Conservation (phyloP, 2,329 filamentous ascomycete species). For the Botrytis fragariae region DNA sequence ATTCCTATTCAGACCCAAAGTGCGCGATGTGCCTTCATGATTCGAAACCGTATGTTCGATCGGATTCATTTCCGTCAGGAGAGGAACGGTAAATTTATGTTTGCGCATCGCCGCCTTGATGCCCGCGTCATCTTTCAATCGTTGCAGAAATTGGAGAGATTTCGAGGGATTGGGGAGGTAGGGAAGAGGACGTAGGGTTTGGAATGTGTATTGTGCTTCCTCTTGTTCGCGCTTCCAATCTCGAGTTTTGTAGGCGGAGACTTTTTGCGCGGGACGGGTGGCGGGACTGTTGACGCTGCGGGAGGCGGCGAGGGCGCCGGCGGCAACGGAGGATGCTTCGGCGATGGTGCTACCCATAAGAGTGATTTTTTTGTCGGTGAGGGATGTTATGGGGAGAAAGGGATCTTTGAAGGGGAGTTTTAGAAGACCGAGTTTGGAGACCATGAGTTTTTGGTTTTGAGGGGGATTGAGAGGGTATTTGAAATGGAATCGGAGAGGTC, state of each 20-base stretch:
- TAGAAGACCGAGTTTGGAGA: constrained; percentile 62
- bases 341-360: constrained; percentile 62
- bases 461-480: constrained; percentile 56
- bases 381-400: constrained; percentile 45
- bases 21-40: constrained; percentile 70
- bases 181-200: constrained; percentile 68
- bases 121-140: constrained; percentile 77
- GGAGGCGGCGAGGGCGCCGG: constrained; percentile 47
- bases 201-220: constrained; percentile 74
- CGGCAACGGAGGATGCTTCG: constrained; percentile 56
- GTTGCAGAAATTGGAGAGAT: constrained; percentile 68
- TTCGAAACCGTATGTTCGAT: constrained; percentile 69
- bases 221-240: constrained; percentile 46
- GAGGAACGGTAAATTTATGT: constrained; percentile 78
- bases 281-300: constrained; percentile 44
- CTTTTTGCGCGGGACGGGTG: constrained; percentile 34
- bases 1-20: constrained; percentile 85
- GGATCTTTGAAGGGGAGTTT: constrained; percentile 63
- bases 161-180: constrained; percentile 75
- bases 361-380: constrained; percentile 59
- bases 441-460: constrained; percentile 66
- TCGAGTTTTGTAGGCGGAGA: constrained; percentile 43
- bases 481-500: constrained; percentile 62
- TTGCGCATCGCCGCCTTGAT: constrained; percentile 80
- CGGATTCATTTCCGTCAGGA: constrained; percentile 96